phyloP scores from a whole-genome alignment of 805 yeast genomes.

The Wickerhamiella kurtzmanii region DNA sequence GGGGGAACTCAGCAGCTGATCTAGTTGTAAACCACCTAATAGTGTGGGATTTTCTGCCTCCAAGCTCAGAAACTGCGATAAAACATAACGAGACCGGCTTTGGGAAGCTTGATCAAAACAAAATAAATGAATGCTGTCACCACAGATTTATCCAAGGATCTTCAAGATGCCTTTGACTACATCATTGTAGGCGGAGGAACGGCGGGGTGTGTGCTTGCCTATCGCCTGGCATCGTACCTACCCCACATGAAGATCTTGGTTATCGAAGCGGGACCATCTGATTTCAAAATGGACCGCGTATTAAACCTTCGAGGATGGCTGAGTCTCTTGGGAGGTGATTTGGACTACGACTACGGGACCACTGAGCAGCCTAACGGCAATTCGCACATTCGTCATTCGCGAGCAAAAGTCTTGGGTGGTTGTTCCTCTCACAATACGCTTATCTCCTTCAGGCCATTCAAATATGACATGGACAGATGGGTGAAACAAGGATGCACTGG shows the following conservation, averaged over 20 bases:
- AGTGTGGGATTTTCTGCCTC: no score
- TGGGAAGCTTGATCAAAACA: no score
- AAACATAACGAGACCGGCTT: no score
- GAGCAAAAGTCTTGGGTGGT: slow-evolving; percentile 26
- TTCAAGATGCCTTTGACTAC: slow-evolving; percentile 13
- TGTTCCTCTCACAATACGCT: slow-evolving; percentile 26
- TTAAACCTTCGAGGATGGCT: slow-evolving; percentile 11
- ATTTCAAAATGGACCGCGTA: slow-evolving; percentile 5
- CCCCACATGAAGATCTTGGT: slow-evolving; percentile 21
- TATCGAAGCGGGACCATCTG: slow-evolving; percentile 24
- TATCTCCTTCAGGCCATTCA: slow-evolving; percentile 24
- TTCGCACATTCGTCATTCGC: slow-evolving; percentile 19
- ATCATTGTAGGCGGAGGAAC: slow-evolving; percentile 25
- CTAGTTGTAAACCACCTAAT: background rate
- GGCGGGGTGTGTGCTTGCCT: slow-evolving; percentile 25
- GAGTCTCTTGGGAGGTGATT: slow-evolving; percentile 21
- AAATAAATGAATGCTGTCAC: background rate
- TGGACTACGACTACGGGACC: slow-evolving; percentile 26
- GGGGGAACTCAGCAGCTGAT: no score
- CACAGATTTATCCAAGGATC: background rate
- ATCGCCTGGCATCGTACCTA: slow-evolving; percentile 24
- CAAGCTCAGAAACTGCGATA: no score
- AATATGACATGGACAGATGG: slow-evolving; percentile 24
- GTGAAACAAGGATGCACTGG: slow-evolving; percentile 23
- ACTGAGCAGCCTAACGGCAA: slow-evolving; percentile 15